These are phyloP conservation scores for Oryza brachyantha DNA, from an alignment of 176 grass and related monocot genomes.

Conservation along the genomic window DNA sequence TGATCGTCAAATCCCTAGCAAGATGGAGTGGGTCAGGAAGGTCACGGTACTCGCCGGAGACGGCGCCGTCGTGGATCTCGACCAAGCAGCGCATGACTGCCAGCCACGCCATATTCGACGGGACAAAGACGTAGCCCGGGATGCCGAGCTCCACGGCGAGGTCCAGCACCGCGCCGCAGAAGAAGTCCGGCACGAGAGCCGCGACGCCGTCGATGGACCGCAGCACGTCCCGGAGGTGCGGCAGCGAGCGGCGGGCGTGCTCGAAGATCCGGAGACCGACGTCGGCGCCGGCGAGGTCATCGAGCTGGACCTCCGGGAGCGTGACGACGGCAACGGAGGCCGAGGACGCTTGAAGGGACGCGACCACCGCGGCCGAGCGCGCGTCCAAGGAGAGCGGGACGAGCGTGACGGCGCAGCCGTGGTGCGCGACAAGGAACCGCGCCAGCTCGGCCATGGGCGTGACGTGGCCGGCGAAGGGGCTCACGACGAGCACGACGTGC, in stretches of 20 bases:
- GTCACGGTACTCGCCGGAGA: constrained; percentile 12
- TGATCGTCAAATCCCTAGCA: neutral
- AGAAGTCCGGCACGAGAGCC: constrained; percentile 39
- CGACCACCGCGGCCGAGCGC: neutral
- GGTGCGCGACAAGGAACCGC: constrained; percentile 19
- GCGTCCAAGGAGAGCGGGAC: constrained; percentile 24
- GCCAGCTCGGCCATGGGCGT: constrained; percentile 45
- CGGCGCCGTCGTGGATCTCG: constrained; percentile 27
- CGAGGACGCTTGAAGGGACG: constrained; percentile 3
- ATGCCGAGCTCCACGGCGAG: constrained; percentile 47
- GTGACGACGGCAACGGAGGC: neutral
- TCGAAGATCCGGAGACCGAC: neutral
- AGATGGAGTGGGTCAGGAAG: constrained; percentile 37
- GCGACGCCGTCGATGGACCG: neutral
- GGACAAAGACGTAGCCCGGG: constrained; percentile 45
- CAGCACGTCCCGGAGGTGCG: neutral
- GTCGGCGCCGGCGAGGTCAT: constrained; percentile 21
- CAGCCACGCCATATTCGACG: neutral
- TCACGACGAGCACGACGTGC: constrained; percentile 34
- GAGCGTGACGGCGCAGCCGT: constrained; percentile 40
- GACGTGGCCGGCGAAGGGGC: constrained; percentile 35
- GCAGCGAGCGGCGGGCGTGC: constrained; percentile 13
- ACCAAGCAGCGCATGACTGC: constrained; percentile 17
- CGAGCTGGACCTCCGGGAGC: constrained; percentile 39
- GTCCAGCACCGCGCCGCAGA: constrained; percentile 3